phyloP scores from a whole-genome alignment of 176 grass and related monocot species.

The Thinopyrum elongatum region DNA sequence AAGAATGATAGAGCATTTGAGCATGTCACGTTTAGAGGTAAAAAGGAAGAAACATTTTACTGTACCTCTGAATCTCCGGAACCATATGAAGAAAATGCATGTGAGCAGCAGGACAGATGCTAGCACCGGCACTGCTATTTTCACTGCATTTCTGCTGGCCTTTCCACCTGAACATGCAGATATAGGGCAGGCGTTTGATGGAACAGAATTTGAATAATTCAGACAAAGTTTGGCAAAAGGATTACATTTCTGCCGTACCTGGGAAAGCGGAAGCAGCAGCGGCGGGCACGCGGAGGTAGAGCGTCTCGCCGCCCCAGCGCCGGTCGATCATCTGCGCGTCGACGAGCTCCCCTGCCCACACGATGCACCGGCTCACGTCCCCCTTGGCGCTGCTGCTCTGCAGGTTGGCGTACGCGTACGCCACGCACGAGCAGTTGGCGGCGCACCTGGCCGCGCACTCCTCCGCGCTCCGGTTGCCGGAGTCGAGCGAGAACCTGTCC shows the following conservation, averaged over 20 bases:
- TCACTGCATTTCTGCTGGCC: background rate
- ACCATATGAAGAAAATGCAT: conserved; percentile 27
- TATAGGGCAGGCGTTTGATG: background rate
- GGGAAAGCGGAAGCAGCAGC: background rate
- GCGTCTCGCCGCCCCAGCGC: conserved; percentile 33
- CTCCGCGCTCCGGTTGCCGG: conserved; percentile 19
- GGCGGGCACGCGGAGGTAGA: conserved; percentile 45
- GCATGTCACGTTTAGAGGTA: background rate
- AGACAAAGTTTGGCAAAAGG: background rate
- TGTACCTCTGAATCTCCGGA: conserved; percentile 28
- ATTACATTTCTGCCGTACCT: background rate
- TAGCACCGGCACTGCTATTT: conserved; percentile 16
- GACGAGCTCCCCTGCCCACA: conserved; percentile 44
- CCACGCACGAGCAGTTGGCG: conserved; percentile 54
- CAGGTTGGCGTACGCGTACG: conserved; percentile 52
- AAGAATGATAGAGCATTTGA: too few relatives aligned
- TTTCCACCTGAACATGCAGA: conserved; percentile 9
- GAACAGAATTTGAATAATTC: background rate
- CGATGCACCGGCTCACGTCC: conserved; percentile 33
- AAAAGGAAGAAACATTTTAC: background rate
- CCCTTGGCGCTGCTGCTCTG: conserved; percentile 31
- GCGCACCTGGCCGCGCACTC: conserved; percentile 48
- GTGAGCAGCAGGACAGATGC: background rate
- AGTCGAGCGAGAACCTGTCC: conserved; percentile 23
- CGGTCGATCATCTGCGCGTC: conserved; percentile 42